Percentiles rank a stretch among this genome's conserved stretches.
Conservation (phyloP, 306 rosid species). For the Prunus padus region DNA sequence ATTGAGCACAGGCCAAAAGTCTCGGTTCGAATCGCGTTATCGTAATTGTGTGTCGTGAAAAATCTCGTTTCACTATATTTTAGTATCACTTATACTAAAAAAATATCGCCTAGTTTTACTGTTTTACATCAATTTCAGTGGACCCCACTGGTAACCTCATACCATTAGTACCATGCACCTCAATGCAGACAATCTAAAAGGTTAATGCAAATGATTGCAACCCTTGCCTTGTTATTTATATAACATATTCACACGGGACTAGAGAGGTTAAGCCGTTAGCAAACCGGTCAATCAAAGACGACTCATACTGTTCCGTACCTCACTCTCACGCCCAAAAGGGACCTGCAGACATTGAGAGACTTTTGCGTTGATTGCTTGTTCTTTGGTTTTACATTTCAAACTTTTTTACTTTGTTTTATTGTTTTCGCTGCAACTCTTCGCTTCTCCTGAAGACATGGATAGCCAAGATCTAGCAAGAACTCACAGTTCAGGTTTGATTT, state of each 20-base stretch:
- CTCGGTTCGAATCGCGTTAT: too few relatives aligned
- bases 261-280: not conserved
- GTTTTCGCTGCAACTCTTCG: not conserved
- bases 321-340: not conserved
- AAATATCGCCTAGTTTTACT: too few relatives aligned
- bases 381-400: not conserved
- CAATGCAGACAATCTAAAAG: not conserved
- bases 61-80: too few relatives aligned
- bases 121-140: not conserved
- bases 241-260: not conserved
- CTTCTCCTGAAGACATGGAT: conserved; percentile 25
- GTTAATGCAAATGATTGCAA: not conserved
- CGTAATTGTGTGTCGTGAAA: too few relatives aligned
- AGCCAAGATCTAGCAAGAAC: conserved; percentile 23
- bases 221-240: not conserved
- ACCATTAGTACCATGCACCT: not conserved
- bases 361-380: not conserved
- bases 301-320: conserved; percentile 1
- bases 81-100: too few relatives aligned
- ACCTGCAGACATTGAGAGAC: conserved; percentile 16
- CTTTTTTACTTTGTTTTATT: not conserved
- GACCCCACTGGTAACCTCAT: not conserved
- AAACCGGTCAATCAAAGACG: not conserved
- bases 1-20: too few relatives aligned
- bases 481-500: conserved; percentile 14